Conservation (phyloP, 495 filamentous ascomycete species). For the Thozetella sp. region DNA sequence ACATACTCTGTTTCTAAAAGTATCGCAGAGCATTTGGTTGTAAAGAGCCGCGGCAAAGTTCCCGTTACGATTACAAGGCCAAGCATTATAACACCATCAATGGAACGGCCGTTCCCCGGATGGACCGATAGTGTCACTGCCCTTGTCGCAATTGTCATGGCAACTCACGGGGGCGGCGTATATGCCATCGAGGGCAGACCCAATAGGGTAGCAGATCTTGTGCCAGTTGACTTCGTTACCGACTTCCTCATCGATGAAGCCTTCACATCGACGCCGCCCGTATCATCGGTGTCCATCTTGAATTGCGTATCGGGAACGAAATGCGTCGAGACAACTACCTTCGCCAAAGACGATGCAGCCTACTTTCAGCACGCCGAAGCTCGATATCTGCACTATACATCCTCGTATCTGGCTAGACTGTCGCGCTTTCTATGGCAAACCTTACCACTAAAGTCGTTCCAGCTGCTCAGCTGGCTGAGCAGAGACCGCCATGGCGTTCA, state of each 20-base stretch:
- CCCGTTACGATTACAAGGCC: constrained; percentile 9
- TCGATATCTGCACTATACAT: no score
- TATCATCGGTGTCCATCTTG: no score
- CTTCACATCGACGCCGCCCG: background rate
- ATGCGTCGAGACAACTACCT: no score
- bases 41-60: background rate
- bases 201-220: background rate
- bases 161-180: background rate
- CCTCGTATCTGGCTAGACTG: no score
- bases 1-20: constrained; percentile 10
- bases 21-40: constrained; percentile 7
- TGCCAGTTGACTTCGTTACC: background rate
- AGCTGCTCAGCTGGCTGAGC: no score
- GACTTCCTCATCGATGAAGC: background rate
- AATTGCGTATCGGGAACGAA: no score
- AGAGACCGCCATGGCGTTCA: no score
- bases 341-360: no score
- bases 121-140: constrained; percentile 11
- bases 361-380: no score
- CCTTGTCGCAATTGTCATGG: background rate
- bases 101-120: constrained; percentile 7
- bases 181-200: background rate
- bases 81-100: constrained; percentile 11
- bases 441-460: no score
- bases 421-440: no score